Evolutionary conservation across 2,329 filamentous ascomycete species (phyloP).

Genomic region (Geosmithia morbida): DNA sequence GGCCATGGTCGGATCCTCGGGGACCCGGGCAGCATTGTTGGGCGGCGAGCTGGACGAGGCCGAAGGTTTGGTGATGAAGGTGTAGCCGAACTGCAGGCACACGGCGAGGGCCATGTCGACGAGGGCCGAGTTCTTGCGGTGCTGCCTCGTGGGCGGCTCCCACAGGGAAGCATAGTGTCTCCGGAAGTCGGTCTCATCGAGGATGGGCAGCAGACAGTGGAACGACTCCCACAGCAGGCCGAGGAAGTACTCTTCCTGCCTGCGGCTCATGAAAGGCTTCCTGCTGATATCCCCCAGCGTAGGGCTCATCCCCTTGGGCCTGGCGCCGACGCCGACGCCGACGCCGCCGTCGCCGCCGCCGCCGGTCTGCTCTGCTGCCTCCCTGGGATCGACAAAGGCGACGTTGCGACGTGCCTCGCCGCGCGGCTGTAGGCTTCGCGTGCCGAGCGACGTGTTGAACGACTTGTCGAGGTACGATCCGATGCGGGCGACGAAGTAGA

Average conservation of each 20-base stretch:
- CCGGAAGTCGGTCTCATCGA: slow-evolving; percentile 3
- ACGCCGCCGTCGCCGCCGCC: too few species aligned
- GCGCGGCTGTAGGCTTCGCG: slow-evolving; percentile 5
- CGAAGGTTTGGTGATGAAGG: slow-evolving; percentile 9
- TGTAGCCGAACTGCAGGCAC: slow-evolving; percentile 30
- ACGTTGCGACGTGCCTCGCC: slow-evolving; percentile 5
- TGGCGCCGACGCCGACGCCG: not conserved
- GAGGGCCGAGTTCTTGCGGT: slow-evolving; percentile 28
- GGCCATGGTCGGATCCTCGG: slow-evolving; percentile 23
- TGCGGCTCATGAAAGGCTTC: slow-evolving; percentile 13
- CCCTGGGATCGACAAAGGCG: slow-evolving; percentile 1
- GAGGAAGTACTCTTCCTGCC: slow-evolving; percentile 25
- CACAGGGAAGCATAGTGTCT: slow-evolving; percentile 3
- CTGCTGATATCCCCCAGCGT: not conserved
- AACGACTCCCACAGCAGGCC: slow-evolving; percentile 4
- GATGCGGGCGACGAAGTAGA: slow-evolving; percentile 28
- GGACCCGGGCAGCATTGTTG: not conserved
- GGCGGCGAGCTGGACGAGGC: not conserved
- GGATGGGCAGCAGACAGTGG: slow-evolving; percentile 2
- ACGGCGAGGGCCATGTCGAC: slow-evolving; percentile 37
- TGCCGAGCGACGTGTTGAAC: slow-evolving; percentile 12
- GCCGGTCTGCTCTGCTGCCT: not conserved
- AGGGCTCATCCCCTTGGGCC: not conserved
- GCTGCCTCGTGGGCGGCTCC: slow-evolving; percentile 1
- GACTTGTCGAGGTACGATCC: slow-evolving; percentile 17